Base-by-base conservation (phyloP, 2,329 filamentous ascomycete genomes). In the Cordyceps militaris region DNA sequence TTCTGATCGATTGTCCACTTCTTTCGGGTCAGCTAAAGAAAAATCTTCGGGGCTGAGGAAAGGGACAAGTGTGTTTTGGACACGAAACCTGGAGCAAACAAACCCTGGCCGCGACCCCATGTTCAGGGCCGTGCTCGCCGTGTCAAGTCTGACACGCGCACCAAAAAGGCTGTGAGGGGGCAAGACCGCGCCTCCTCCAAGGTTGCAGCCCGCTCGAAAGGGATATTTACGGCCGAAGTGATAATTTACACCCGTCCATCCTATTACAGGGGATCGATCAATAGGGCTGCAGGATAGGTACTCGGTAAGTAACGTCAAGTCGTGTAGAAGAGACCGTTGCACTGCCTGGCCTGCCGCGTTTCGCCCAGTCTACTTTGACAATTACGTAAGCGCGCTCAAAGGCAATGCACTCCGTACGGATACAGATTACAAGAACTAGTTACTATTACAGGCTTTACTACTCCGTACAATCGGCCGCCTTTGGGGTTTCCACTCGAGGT, bases 141-240 rank as follows among this genome's bases (percentile, higher is more conserved):
- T 56, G 24, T 56, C 53, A 42, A 42, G 44, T 56, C 53, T 56
- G 53, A 56, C 16, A 56, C 53, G 14, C 34, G 30, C 51, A 32
- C 52, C 53, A 56, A 56, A 19, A 48, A 47, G 8, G 38, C 24
- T 48, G 26, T 28, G 42, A 38, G 30, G 30, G 14, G 30, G 11
- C 16, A 16, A 55, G 23, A 10, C 42, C 14, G 16, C 19, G 14
- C 10, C 38, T 23, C 42, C 43, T n/a, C n/a, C n/a, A n/a, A 38
- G 21, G 52, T 55, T 43, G 42, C 42, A 55, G 42, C 30, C 23
- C 16, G 4, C 21, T 34, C n/a, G 7, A 16, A n/a, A 44, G 28
- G 16, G 16, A 3, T 13, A 28, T 19, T 24, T 36, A 24, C 28
- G 14, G 47, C 19, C 30, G 30, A 40, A 40, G 16, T n/a, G 9